These are phyloP conservation scores for Leccinum longicurvipes DNA, from an alignment of 768 basidiomycete species.

Conservation along the genomic window DNA sequence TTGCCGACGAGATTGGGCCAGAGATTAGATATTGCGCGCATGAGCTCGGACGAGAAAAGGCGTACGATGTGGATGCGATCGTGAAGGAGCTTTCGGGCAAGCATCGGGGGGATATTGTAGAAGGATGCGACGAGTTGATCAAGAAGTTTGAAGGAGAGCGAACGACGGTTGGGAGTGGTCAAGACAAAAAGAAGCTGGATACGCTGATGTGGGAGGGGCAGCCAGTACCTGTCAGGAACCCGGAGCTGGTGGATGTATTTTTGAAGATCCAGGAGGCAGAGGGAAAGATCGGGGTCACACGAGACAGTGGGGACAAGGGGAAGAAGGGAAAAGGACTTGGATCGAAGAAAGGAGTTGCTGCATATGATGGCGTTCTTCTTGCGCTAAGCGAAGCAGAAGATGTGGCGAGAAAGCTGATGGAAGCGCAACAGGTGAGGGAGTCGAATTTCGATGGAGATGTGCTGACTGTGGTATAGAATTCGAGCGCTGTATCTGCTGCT, in stretches of 20 bases:
- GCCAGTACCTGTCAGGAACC: conserved; percentile 81
- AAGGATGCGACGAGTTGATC: conserved; percentile 56
- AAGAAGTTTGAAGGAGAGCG: conserved; percentile 47
- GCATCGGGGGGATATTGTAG: conserved; percentile 59
- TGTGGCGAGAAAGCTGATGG: conserved; percentile 72
- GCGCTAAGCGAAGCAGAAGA: conserved; percentile 90
- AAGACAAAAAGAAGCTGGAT: conserved; percentile 52
- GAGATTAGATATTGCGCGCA: conserved; percentile 93
- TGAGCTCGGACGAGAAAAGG: conserved; percentile 70
- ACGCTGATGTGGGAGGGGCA: conserved; percentile 77
- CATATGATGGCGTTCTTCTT: conserved; percentile 81
- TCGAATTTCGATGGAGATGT: neutral
- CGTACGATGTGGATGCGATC: conserved; percentile 80
- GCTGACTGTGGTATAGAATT: conserved; percentile 33
- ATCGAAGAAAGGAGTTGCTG: conserved; percentile 76
- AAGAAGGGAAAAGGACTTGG: conserved; percentile 37
- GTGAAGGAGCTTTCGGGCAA: conserved; percentile 58
- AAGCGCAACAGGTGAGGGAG: conserved; percentile 72
- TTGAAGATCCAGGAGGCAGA: conserved; percentile 81
- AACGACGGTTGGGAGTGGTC: conserved; percentile 32
- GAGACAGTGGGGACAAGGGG: conserved; percentile 29
- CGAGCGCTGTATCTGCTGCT: conserved; percentile 37
- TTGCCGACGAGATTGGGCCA: conserved; percentile 84
- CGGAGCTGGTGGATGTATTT: conserved; percentile 86
- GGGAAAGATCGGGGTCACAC: conserved; percentile 45